Base-by-base conservation (phyloP, 2,329 filamentous ascomycete species). In the Phialocephala sp. region DNA sequence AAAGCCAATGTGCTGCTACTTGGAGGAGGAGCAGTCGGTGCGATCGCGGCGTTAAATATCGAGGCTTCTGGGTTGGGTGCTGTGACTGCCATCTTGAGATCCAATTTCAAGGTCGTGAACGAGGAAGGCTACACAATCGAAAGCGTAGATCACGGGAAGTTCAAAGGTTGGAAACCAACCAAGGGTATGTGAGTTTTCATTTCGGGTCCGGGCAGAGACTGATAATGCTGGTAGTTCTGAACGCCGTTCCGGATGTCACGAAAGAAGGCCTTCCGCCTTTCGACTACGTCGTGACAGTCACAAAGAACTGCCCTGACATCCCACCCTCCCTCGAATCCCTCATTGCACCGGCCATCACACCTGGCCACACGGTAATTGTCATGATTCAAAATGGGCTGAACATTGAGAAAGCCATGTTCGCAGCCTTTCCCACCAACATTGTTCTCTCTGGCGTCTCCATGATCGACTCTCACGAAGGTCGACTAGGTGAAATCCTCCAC, bases 191-290 rank as follows among this genome's bases (percentile, higher is more conserved):
- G 8, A 14, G 4, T 39, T 15, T 35, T 15, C 9, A 8, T 45
- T n/a, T 43, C 15, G 1, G 18, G 12, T 20, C 2, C 36, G 35
- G n/a, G 35, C 52, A 36, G 24, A 22, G 9, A 57, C 50, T 59
- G 39, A 75, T 79, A 63, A 81, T 82, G 55, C 76, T 41, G 47
- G 54, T 59, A 27, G 62, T 64, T 20, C 22, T 54, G 9, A 64
- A 64, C 36, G 36, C 75, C 3, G 76, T 87, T 24, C 85, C 85
- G 0, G 72, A 85, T 52, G 76, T 84, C 4, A 62, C 68, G 20
- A 71, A 77, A 56, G 74, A 77, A 58, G 52, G 52, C 8, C 65
- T 63, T 18, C 63, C 62, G 20, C 47, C 66, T 6, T 69, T 59
- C 39, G 65, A 69, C 59, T 67, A 61, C 20, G 55, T 59, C 4